These are phyloP conservation scores for Heliocybe sulcata DNA, from an alignment of 1,284 basidiomycete genomes.

Conservation along the genomic window DNA sequence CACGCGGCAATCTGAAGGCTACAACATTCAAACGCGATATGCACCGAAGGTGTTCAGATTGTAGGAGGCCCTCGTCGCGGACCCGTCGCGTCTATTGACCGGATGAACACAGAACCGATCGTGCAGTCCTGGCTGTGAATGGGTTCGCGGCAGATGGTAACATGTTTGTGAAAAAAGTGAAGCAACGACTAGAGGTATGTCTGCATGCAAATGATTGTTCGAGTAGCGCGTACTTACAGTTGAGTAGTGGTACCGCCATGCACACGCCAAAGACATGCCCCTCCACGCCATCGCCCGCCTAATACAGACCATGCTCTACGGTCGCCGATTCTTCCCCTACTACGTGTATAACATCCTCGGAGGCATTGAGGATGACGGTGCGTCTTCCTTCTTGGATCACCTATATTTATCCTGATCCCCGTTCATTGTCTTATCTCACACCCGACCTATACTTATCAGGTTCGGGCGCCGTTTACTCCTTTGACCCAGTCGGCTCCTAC, in stretches of 20 bases:
- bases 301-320: conserved; percentile 95
- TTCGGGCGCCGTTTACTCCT: conserved; percentile 92
- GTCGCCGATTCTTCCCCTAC: conserved; percentile 92
- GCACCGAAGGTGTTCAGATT: conserved; percentile 87
- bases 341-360: conserved; percentile 95
- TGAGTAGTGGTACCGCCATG: conserved; percentile 87
- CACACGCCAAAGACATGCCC: conserved; percentile 91
- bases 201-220: not conserved
- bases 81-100: conserved; percentile 9
- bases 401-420: not conserved
- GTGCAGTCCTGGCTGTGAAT: conserved; percentile 87
- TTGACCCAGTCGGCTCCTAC: conserved; percentile 94
- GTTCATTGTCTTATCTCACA: not conserved
- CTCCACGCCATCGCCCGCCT: conserved; percentile 87
- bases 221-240: conserved; percentile 3
- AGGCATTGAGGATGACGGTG: conserved; percentile 91
- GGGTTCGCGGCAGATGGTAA: conserved; percentile 95
- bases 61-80: conserved; percentile 34
- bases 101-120: conserved; percentile 69
- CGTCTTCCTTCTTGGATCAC: conserved; percentile 22
- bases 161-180: conserved; percentile 92
- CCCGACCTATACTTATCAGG: conserved; percentile 39
- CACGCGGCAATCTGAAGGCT: conserved; percentile 91
- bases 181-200: conserved; percentile 78
- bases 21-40: conserved; percentile 92